Conservation (phyloP, 768 basidiomycete species). For the Ramaria sp. region DNA sequence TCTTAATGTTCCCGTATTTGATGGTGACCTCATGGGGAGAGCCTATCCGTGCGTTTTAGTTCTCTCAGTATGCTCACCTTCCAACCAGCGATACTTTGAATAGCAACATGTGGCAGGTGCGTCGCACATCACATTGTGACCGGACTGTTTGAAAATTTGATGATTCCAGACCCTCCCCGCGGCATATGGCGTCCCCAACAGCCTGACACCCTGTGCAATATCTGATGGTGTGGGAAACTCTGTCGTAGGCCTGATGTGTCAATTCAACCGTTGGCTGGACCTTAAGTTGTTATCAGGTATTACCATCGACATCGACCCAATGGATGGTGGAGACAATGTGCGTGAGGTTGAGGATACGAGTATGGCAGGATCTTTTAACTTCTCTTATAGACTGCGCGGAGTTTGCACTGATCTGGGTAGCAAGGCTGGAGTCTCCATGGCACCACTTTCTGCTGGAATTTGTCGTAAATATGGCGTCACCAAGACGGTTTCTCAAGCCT, state of each 20-base stretch:
- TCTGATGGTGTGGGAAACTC: slow-evolving; percentile 28
- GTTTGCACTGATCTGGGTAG: slow-evolving; percentile 21
- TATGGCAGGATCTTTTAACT: too few species aligned
- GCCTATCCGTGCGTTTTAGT: slow-evolving; percentile 26
- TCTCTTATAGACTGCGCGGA: not conserved
- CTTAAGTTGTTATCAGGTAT: slow-evolving; percentile 2
- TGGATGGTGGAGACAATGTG: slow-evolving; percentile 8
- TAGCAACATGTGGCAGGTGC: not conserved
- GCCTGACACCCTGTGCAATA: slow-evolving; percentile 25
- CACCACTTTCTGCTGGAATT: slow-evolving; percentile 15
- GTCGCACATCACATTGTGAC: not conserved
- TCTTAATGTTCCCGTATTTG: slow-evolving; percentile 19
- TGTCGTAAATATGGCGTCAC: slow-evolving; percentile 23
- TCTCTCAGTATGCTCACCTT: slow-evolving; percentile 1
- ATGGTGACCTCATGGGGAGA: slow-evolving; percentile 29
- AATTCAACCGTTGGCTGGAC: not conserved
- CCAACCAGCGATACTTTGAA: not conserved
- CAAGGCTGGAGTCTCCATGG: slow-evolving; percentile 19
- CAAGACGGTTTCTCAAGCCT: slow-evolving; percentile 47
- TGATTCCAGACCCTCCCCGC: slow-evolving; percentile 16
- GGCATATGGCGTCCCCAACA: slow-evolving; percentile 13
- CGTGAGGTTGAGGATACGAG: not conserved
- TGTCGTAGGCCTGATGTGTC: slow-evolving; percentile 15
- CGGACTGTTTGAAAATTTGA: not conserved
- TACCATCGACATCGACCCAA: slow-evolving; percentile 10